Evolutionary conservation across 805 yeast species (phyloP), one percentile per base, ranked within the genome.

Genomic region (Monosporozyma yasuniensis): DNA sequence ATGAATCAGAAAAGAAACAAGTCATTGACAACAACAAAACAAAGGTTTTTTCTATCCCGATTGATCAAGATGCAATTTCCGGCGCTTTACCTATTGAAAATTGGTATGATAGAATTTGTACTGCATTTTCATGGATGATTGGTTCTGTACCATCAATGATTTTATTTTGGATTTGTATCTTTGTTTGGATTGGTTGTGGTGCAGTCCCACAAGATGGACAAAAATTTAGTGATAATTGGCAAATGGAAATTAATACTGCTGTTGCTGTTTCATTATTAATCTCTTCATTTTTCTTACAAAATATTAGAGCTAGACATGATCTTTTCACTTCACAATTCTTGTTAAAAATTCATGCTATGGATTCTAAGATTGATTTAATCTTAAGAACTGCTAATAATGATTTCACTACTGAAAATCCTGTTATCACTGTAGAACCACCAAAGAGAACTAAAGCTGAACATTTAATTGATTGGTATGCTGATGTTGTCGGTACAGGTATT

Each of bases 191-290:
- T 38, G 66, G 65, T 3, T 68, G 67, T 52, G 75, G 75, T 50
- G 58, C 56, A 7, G 49, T 65, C 2, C 61, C 65, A 14, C 52
- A 55, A 19, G 52, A 52, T n/a, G 60, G 63, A 2, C 63, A 55
- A 23, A 61, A 52, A 41, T 71, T 66, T 49, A 61, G 70, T 48
- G 62, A 69, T 50, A 53, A 50, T 27, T 71, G 75, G 75, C 75
- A 71, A 56, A 58, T 71, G 64, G 68, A 67, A 50, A 69, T 71
- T 35, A 71, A 71, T 52, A 69, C 73, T n/a, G 72, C 72, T 3
- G 62, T 64, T 3, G 74, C 75, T 3, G 72, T 70, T 7, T 62
- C 61, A 14, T 50, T 71, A 12, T 52, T 68, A 10, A 58, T 70
- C 8, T 61, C 66, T n/a, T 61, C 68, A n/a, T 61, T 66, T 25